These are phyloP conservation scores for Senna siamea DNA, from an alignment of 306 rosid species.

Conservation along the genomic window DNA sequence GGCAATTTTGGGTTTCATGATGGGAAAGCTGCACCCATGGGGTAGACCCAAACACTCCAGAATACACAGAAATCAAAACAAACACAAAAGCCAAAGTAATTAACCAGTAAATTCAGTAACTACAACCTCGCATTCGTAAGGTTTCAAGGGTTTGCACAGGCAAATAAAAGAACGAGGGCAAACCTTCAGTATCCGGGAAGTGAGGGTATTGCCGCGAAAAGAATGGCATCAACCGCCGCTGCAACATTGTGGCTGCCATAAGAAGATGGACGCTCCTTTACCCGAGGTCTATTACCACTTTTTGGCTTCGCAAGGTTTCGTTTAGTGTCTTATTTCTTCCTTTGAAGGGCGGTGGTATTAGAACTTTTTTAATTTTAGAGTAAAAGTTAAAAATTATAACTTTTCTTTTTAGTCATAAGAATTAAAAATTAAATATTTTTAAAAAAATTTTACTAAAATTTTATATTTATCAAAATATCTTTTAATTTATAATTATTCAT, in stretches of 20 bases:
- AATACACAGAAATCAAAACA: background rate
- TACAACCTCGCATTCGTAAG: background rate
- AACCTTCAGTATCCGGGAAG: constrained; percentile 41
- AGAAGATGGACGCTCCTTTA: background rate
- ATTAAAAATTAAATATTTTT: too few species aligned
- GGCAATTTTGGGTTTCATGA: background rate
- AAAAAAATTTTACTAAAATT: too few species aligned
- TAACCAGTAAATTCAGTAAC: background rate
- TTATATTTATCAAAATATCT: too few species aligned
- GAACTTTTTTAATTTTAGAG: too few species aligned
- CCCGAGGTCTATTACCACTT: too few species aligned
- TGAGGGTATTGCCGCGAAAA: constrained; percentile 31
- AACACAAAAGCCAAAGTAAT: background rate
- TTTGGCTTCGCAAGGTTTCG: too few species aligned
- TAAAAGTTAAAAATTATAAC: too few species aligned
- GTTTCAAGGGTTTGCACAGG: background rate
- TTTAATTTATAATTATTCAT: too few species aligned
- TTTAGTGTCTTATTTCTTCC: too few species aligned
- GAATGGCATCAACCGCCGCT: constrained; percentile 52
- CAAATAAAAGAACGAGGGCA: constrained; percentile 5
- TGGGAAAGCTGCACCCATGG: background rate
- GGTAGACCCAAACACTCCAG: background rate
- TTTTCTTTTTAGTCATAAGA: too few species aligned
- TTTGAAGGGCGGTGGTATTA: too few species aligned
- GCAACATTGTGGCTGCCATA: constrained; percentile 59